These are phyloP conservation scores for Cladophialophora carrionii DNA, from an alignment of 2,329 filamentous ascomycete genomes.

Conservation along the genomic window DNA sequence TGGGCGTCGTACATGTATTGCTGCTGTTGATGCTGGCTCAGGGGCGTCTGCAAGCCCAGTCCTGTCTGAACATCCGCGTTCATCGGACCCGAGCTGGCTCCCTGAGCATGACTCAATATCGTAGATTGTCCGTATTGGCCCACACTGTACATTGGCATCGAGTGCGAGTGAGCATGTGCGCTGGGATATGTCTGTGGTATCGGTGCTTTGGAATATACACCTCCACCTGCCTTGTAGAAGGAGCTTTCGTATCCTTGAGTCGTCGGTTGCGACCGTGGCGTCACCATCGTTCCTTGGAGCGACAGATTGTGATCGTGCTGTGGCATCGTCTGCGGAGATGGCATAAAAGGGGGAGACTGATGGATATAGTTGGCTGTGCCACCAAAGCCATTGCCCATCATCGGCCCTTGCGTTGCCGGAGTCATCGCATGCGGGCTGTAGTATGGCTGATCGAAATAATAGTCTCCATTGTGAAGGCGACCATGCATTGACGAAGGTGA, in stretches of 20 bases:
- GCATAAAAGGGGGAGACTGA: conserved; percentile 21
- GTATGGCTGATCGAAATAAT: conserved; percentile 20
- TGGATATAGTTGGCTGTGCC: conserved; percentile 13
- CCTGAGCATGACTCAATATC: conserved; percentile 16
- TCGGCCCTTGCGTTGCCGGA: conserved; percentile 11
- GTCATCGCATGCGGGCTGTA: conserved; percentile 29
- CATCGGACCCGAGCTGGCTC: conserved; percentile 13
- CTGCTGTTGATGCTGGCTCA: conserved; percentile 16
- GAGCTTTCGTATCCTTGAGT: conserved; percentile 12
- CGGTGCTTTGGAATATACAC: conserved; percentile 22
- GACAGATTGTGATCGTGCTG: conserved; percentile 25
- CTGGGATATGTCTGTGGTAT: conserved; percentile 23
- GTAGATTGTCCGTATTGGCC: conserved; percentile 22
- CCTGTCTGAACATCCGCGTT: conserved; percentile 19
- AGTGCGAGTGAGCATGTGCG: conserved; percentile 14
- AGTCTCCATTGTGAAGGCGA: conserved; percentile 19
- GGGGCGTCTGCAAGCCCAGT: conserved; percentile 27
- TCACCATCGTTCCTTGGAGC: conserved; percentile 22
- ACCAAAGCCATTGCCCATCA: conserved; percentile 14
- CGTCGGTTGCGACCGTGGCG: conserved; percentile 26
- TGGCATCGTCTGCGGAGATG: conserved; percentile 1
- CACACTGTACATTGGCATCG: conserved; percentile 19
- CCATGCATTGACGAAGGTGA: conserved; percentile 32
- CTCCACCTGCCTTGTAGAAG: conserved; percentile 17
- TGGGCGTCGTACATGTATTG: conserved; percentile 18